phyloP scores from a whole-genome alignment of 495 filamentous ascomycete species.

The Choiromyces venosus region DNA sequence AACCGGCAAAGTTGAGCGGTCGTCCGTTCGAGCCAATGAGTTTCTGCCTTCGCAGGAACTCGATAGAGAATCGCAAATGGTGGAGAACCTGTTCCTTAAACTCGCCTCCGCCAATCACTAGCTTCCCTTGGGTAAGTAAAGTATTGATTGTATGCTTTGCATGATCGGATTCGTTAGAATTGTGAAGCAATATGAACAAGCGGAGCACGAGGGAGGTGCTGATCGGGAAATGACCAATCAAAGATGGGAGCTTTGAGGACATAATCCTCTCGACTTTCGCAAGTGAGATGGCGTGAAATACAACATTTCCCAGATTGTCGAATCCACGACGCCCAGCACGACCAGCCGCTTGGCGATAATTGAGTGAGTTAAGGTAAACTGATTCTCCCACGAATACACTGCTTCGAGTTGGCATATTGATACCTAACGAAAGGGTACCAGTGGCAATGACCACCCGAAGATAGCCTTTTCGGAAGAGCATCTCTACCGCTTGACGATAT shows the following conservation, averaged over 20 bases:
- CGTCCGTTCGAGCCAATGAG: conserved; percentile 56
- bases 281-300: conserved; percentile 59
- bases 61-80: conserved; percentile 71
- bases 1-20: conserved; percentile 66
- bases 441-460: conserved; percentile 68
- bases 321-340: conserved; percentile 75
- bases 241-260: conserved; percentile 63
- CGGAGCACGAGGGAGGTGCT: conserved; percentile 67
- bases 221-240: conserved; percentile 72
- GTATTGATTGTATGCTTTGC: conserved; percentile 57
- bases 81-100: conserved; percentile 62
- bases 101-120: conserved; percentile 63
- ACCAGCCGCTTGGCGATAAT: conserved; percentile 69
- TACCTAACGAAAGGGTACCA: conserved; percentile 68
- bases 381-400: conserved; percentile 70
- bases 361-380: conserved; percentile 63
- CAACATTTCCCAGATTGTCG: conserved; percentile 72
- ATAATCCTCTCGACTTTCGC: conserved; percentile 59
- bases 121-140: conserved; percentile 59
- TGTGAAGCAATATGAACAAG: conserved; percentile 60
- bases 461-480: conserved; percentile 68
- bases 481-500: conserved; percentile 51
- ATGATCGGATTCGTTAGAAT: conserved; percentile 57
- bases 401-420: conserved; percentile 81
- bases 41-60: conserved; percentile 64